Base-by-base conservation (phyloP, 176 grass and related monocot species). In the Elymus sibiricus region DNA sequence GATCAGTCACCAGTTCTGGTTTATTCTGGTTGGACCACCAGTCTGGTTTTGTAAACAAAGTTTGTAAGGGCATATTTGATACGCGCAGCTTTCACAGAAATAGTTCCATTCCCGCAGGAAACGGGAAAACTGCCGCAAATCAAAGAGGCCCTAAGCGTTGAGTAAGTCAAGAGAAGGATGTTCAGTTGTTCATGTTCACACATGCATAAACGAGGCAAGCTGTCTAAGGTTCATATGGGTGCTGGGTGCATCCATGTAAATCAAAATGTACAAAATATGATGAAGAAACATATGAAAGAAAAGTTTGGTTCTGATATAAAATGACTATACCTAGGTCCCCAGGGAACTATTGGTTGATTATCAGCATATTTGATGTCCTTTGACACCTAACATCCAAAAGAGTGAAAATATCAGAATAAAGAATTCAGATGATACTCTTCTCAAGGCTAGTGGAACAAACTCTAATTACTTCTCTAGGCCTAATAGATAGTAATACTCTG, bases 341-440 rank as follows among this genome's bases (percentile, higher is more conserved):
- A 89, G 38, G 88, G 59, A 77, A 92, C 77, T 43, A 92, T 82
- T 61, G 90, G 90, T 79, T 94, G 87, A 73, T 94, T 85, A 90
- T 92, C 90, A 47, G 92, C 90, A 85, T 89, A 90, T 70, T 89
- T 92, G 24, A 94, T 92, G 80, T 92, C 90, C 74, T 92, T 87
- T 10, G 90, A 90, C 31, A 94, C 89, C 89, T 92, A 64, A 82
- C 65, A 62, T 38, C 74, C 15, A 61, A 82, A 35, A 19, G 13
- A 83, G 10, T 56, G 70, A 29, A 28, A 46, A 60, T 10, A 51
- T 79, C 46, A 34, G 35, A 59, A 32, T 21, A 49, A 49, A 74
- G 16, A 32, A 71, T 28, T 14, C 28, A 68, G n/a, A 53, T 24
- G 21, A 69, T 58, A 34, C 9, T 37, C 27, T 7, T 43, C 63